A percentile compares a stretch with the other conserved stretches of the same genome.
These are phyloP conservation scores for Russula olivacea DNA, from an alignment of 768 basidiomycete species.

Conservation along the genomic window DNA sequence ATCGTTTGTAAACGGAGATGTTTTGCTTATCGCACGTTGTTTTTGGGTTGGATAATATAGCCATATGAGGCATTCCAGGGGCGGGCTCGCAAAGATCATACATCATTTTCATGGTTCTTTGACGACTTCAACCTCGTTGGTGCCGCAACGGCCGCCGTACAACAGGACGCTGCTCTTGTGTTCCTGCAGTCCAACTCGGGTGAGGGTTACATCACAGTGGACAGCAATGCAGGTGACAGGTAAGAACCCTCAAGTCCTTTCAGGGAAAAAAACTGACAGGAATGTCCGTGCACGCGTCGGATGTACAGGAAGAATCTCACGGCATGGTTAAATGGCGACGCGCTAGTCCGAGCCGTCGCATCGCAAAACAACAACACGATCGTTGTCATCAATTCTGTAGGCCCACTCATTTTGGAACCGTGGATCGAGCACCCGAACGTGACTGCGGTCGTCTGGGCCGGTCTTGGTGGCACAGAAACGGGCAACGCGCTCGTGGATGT, in stretches of 20 bases:
- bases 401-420: constrained; percentile 57
- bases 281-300: background rate
- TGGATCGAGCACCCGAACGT: constrained; percentile 77
- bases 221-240: constrained; percentile 55
- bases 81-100: constrained; percentile 61
- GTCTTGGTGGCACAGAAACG: constrained; percentile 59
- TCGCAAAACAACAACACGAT: constrained; percentile 68
- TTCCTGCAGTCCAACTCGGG: constrained; percentile 39
- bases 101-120: constrained; percentile 60
- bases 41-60: constrained; percentile 31
- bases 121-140: constrained; percentile 58
- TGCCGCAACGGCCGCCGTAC: constrained; percentile 40
- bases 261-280: background rate
- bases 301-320: constrained; percentile 33
- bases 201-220: constrained; percentile 50
- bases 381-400: constrained; percentile 75
- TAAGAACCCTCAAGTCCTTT: constrained; percentile 29
- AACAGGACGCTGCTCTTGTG: constrained; percentile 47
- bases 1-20: background rate
- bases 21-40: background rate
- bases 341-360: constrained; percentile 51
- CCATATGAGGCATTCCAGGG: constrained; percentile 78
- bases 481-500: constrained; percentile 67
- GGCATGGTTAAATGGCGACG: constrained; percentile 35
- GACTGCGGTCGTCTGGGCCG: constrained; percentile 51